phyloP scores from a whole-genome alignment of 2,329 filamentous ascomycete genomes.

The Fusarium napiforme region DNA sequence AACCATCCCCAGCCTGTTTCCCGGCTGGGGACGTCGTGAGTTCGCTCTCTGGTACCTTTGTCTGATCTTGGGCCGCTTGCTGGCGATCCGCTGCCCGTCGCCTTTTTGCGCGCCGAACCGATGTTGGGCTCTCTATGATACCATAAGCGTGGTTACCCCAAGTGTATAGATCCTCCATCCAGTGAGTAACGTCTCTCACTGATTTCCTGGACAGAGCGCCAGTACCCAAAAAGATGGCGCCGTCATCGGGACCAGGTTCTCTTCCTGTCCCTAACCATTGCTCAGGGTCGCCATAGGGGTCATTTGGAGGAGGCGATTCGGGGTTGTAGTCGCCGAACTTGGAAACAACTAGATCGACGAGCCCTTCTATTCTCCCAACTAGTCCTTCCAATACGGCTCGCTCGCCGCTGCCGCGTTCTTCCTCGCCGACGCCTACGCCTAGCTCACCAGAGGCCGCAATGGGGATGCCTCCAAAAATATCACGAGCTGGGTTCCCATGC shows the following conservation, averaged over 20 bases:
- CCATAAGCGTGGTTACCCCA: constrained; percentile 89
- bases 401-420: constrained; percentile 93
- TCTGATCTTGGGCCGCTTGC: constrained; percentile 1
- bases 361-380: constrained; percentile 79
- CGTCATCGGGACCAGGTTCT: constrained; percentile 77
- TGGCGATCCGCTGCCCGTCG: constrained; percentile 45
- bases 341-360: constrained; percentile 88
- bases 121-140: constrained; percentile 80
- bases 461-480: constrained; percentile 85
- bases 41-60: not conserved
- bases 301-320: constrained; percentile 37
- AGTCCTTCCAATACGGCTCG: constrained; percentile 93
- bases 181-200: constrained; percentile 78
- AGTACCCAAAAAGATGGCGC: constrained; percentile 85
- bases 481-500: constrained; percentile 85
- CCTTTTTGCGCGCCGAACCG: constrained; percentile 64
- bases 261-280: constrained; percentile 80
- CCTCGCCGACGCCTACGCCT: constrained; percentile 93
- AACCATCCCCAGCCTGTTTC: not conserved
- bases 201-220: constrained; percentile 78
- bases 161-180: constrained; percentile 89
- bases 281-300: constrained; percentile 40
- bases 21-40: not conserved
- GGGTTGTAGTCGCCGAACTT: constrained; percentile 74
- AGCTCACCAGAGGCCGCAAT: constrained; percentile 90